Evolutionary conservation across 768 basidiomycete species (phyloP).

Genomic region (Leccinellum rugosiceps): DNA sequence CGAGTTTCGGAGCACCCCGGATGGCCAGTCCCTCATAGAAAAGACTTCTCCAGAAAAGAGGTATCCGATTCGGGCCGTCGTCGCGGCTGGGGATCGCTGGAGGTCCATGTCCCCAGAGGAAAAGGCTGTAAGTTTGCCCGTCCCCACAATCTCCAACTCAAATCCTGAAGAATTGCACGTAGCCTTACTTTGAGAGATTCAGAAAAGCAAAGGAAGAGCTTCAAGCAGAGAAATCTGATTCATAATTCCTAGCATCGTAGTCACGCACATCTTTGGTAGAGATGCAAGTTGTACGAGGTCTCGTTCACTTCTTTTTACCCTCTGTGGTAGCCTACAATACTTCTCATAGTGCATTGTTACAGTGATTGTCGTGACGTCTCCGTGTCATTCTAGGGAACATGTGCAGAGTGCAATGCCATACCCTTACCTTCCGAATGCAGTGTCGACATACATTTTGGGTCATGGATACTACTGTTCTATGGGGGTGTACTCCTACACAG

Average conservation of each 20-base stretch:
- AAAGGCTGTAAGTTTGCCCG: slow-evolving; percentile 24
- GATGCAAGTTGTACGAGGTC: slow-evolving; percentile 1
- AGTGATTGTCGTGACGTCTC: slow-evolving; percentile 6
- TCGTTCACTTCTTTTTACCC: background rate
- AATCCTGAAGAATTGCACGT: slow-evolving; percentile 3
- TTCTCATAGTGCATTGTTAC: slow-evolving; percentile 10
- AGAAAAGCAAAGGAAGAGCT: slow-evolving; percentile 14
- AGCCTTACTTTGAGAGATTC: slow-evolving; percentile 22
- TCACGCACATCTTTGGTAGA: background rate
- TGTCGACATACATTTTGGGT: background rate
- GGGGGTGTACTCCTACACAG: slow-evolving; percentile 80
- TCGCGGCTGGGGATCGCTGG: slow-evolving; percentile 29
- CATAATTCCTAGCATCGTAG: slow-evolving; percentile 8
- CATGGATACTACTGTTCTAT: no score
- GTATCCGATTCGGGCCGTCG: background rate
- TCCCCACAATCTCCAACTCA: background rate
- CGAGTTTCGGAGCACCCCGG: slow-evolving; percentile 17
- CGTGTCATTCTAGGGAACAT: background rate
- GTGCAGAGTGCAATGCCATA: slow-evolving; percentile 2
- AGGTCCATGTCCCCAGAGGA: slow-evolving; percentile 30
- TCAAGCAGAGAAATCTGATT: background rate
- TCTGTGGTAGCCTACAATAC: background rate
- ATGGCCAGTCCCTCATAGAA: slow-evolving; percentile 14
- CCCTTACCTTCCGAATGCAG: background rate
- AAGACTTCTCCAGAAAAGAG: slow-evolving; percentile 2